phyloP scores from a whole-genome alignment of 768 basidiomycete genomes.

The Heimioporus sp. region DNA sequence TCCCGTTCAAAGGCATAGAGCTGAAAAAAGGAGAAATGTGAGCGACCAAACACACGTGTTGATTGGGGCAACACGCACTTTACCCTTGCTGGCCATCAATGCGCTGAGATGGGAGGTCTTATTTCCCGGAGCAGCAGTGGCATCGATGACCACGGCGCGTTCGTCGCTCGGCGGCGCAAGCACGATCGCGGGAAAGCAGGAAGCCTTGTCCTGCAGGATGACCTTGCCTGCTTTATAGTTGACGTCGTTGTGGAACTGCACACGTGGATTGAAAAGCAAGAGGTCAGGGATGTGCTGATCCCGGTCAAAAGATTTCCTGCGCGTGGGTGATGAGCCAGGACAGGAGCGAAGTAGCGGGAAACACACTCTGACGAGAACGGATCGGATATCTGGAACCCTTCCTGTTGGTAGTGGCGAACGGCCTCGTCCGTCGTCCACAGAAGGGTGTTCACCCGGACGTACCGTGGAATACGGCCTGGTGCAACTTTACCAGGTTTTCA shows the following conservation, averaged over 20 bases:
- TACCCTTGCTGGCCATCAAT: slow-evolving; percentile 79
- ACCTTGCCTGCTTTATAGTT: slow-evolving; percentile 77
- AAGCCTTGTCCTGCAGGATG: slow-evolving; percentile 97
- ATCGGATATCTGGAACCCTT: slow-evolving; percentile 53
- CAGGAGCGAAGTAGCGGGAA: not conserved
- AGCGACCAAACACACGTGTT: not conserved
- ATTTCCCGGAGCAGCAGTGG: slow-evolving; percentile 96
- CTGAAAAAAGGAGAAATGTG: slow-evolving; percentile 38
- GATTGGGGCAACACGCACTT: slow-evolving; percentile 42
- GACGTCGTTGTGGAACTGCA: slow-evolving; percentile 65
- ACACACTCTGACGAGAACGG: slow-evolving; percentile 53
- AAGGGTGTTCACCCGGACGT: slow-evolving; percentile 78
- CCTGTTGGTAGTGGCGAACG: slow-evolving; percentile 48
- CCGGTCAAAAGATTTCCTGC: slow-evolving; percentile 60
- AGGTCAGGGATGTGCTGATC: slow-evolving; percentile 85
- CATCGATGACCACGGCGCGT: slow-evolving; percentile 73
- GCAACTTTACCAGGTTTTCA: not conserved
- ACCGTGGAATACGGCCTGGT: slow-evolving; percentile 73
- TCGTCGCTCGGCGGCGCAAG: slow-evolving; percentile 65
- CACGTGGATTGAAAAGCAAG: slow-evolving; percentile 68
- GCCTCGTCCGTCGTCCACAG: slow-evolving; percentile 69
- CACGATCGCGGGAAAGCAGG: slow-evolving; percentile 90
- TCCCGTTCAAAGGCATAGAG: slow-evolving; percentile 90
- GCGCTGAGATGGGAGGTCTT: slow-evolving; percentile 95
- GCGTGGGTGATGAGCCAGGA: slow-evolving; percentile 1